Evolutionary conservation across 2,329 filamentous ascomycete species (phyloP).

Genomic region (Geosmithia flava): DNA sequence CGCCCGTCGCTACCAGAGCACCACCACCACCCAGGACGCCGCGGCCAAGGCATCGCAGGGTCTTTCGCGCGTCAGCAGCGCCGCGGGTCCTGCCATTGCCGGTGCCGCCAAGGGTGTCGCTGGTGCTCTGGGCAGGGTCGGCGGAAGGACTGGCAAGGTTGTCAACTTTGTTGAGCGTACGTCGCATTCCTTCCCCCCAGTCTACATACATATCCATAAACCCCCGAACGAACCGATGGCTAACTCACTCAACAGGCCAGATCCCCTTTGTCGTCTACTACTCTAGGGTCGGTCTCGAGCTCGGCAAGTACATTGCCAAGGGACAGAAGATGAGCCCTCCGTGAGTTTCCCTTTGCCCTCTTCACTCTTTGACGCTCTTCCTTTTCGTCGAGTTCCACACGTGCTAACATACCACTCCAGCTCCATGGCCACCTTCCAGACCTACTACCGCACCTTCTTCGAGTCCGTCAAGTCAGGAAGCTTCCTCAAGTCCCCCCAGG

Average conservation of each 20-base stretch:
- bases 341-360: slow-evolving; percentile 45
- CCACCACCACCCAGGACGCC: slow-evolving; percentile 33
- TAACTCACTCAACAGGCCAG: slow-evolving; percentile 24
- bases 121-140: slow-evolving; percentile 60
- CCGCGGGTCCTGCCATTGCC: slow-evolving; percentile 66
- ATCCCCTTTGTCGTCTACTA: slow-evolving; percentile 86
- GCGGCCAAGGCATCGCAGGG: slow-evolving; percentile 65
- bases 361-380: neutral
- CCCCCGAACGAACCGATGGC: neutral
- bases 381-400: neutral
- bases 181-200: slow-evolving; percentile 22
- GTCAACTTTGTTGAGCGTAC: slow-evolving; percentile 78
- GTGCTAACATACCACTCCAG: slow-evolving; percentile 30
- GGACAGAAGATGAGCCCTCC: slow-evolving; percentile 88
- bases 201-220: neutral
- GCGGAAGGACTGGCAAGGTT: slow-evolving; percentile 70
- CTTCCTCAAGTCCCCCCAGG: slow-evolving; percentile 42
- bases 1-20: slow-evolving; percentile 50
- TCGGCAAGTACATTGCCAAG: slow-evolving; percentile 76
- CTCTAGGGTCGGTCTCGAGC: slow-evolving; percentile 75
- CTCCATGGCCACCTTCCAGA: slow-evolving; percentile 69
- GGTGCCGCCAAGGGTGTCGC: slow-evolving; percentile 57
- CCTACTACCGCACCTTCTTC: slow-evolving; percentile 67
- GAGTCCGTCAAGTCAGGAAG: slow-evolving; percentile 57
- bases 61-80: slow-evolving; percentile 67